Percentiles rank a stretch among this genome's conserved stretches.
phyloP scores from a whole-genome alignment of 208 protist genomes.

The Leishmania turanica region DNA sequence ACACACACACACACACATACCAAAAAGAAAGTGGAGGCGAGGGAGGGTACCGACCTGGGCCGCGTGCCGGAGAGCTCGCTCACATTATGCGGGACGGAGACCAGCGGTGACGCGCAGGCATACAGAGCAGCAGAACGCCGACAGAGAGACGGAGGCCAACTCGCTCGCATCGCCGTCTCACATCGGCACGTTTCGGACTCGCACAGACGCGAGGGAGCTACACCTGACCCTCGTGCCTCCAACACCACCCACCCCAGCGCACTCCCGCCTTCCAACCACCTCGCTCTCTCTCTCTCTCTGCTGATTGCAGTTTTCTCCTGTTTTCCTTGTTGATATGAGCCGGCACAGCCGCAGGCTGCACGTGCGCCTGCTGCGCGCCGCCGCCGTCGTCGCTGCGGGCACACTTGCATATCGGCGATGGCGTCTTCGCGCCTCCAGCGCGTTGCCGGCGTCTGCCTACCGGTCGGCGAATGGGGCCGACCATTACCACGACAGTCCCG shows the following conservation, averaged over 20 bases:
- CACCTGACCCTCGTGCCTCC: not conserved
- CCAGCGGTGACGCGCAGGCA: not conserved
- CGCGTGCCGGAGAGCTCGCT: not conserved
- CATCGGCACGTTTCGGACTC: not conserved
- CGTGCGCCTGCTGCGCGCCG: slow-evolving; percentile 35
- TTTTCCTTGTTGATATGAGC: slow-evolving; percentile 34
- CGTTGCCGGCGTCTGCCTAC: slow-evolving; percentile 22
- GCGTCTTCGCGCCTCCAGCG: slow-evolving; percentile 41
- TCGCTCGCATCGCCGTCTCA: no score
- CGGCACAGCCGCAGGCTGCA: slow-evolving; percentile 42
- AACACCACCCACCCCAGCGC: not conserved
- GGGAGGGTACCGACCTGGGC: not conserved
- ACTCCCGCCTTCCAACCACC: not conserved
- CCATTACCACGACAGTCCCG: not conserved
- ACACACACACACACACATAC: no score
- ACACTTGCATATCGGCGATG: slow-evolving; percentile 52
- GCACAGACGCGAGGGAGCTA: not conserved
- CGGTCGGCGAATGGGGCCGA: not conserved
- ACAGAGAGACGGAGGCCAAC: not conserved
- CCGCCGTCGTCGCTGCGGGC: slow-evolving; percentile 10
- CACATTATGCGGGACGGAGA: not conserved
- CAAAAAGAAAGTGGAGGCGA: not conserved
- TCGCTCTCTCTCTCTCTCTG: not conserved
- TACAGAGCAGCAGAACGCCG: not conserved
- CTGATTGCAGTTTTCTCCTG: not conserved